phyloP scores from a whole-genome alignment of 345 rosid genomes.

The Mangifera indica region DNA sequence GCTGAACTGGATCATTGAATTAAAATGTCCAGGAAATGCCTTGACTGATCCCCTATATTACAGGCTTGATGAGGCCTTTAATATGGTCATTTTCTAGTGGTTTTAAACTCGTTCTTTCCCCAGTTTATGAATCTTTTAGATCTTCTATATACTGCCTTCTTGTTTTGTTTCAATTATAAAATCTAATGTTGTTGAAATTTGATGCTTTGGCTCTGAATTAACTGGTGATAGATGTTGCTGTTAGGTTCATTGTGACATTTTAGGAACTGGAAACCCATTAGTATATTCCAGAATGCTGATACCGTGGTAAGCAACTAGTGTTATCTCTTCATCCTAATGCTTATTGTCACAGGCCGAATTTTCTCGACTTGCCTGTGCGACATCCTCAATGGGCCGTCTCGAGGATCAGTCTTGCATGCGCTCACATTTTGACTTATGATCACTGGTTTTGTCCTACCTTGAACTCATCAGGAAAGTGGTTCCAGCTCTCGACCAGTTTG shows the following conservation, averaged over 20 bases:
- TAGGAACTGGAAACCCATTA: conserved; percentile 78
- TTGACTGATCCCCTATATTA: neutral
- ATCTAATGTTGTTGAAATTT: neutral
- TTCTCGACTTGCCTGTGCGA: too few species aligned
- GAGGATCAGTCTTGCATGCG: too few species aligned
- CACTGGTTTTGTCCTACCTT: too few species aligned
- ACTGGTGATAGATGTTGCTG: neutral
- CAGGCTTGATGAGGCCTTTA: neutral
- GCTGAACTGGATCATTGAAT: neutral
- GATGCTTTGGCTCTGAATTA: conserved; percentile 1
- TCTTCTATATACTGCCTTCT: neutral
- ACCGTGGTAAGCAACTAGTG: conserved; percentile 46
- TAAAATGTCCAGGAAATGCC: neutral
- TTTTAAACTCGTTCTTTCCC: neutral
- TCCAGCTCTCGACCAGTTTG: too few species aligned
- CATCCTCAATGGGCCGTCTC: too few species aligned
- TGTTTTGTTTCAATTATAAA: neutral
- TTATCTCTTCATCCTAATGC: conserved; percentile 25
- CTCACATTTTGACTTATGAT: too few species aligned
- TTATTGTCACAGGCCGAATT: too few species aligned
- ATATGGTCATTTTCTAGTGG: too few species aligned
- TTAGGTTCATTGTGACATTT: conserved; percentile 85
- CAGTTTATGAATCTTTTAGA: neutral
- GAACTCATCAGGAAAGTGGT: too few species aligned
- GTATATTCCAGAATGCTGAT: conserved; percentile 74